Conservation (phyloP, 164 flowering plant genomes). For the Saururus chinensis region DNA sequence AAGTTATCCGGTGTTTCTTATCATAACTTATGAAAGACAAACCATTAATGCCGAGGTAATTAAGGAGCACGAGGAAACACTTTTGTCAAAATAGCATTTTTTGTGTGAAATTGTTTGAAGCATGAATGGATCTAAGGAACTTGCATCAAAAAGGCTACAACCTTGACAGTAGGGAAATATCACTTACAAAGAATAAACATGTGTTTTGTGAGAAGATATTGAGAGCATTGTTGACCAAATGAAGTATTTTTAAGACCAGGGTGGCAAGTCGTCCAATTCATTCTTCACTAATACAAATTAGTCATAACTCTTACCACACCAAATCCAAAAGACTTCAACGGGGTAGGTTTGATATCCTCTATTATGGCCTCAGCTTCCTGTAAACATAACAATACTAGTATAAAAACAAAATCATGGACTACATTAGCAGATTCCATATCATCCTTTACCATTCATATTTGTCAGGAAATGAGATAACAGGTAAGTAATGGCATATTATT, state of each 20-base stretch:
- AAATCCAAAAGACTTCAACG: slow-evolving; percentile 45
- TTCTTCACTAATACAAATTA: background rate
- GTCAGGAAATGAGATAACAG: background rate
- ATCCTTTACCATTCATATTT: background rate
- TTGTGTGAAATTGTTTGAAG: no score
- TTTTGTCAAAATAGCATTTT: no score
- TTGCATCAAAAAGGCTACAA: no score
- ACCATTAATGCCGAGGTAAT: no score
- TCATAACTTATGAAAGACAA: no score
- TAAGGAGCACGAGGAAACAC: no score
- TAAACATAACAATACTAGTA: slow-evolving; percentile 10
- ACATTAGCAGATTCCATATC: background rate
- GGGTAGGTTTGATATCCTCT: slow-evolving; percentile 69
- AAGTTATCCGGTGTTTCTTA: no score
- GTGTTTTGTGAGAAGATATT: background rate
- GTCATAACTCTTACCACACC: slow-evolving; percentile 52
- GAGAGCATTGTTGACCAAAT: background rate
- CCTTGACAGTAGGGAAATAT: no score
- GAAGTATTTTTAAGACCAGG: background rate
- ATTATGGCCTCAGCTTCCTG: slow-evolving; percentile 98
- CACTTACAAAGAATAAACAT: background rate
- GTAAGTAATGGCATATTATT: background rate
- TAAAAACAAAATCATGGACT: background rate
- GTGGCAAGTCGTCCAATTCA: background rate
- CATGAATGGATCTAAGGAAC: no score